These are phyloP conservation scores for Syncephalastrum racemosum DNA, from an alignment of 371 early-diverging fungal species.

Conservation along the genomic window DNA sequence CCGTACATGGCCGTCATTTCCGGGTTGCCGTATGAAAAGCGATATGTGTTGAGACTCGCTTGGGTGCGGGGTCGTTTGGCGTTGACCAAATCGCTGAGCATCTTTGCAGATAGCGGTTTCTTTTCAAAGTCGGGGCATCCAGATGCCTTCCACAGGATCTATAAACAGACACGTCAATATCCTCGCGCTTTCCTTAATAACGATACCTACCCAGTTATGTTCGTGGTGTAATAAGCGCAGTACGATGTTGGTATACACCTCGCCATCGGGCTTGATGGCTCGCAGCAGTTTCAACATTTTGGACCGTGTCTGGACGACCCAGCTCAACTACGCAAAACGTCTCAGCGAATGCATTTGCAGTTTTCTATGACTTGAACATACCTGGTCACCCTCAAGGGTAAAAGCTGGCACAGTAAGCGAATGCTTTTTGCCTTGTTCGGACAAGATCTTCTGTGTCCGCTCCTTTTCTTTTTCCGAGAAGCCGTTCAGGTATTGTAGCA, in stretches of 20 bases:
- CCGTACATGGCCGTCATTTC: constrained; percentile 38
- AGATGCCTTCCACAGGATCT: constrained; percentile 53
- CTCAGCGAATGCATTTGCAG: not conserved
- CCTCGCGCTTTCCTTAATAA: not conserved
- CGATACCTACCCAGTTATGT: constrained; percentile 38
- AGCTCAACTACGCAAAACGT: constrained; percentile 15
- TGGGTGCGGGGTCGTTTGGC: constrained; percentile 13
- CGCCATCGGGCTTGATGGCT: constrained; percentile 45
- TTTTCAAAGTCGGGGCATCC: constrained; percentile 50
- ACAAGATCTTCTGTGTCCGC: constrained; percentile 29
- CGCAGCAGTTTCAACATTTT: constrained; percentile 23
- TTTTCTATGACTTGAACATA: constrained; percentile 3
- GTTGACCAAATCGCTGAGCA: constrained; percentile 20
- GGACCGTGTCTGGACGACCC: constrained; percentile 30
- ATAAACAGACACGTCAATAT: not conserved
- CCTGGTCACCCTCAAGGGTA: constrained; percentile 35
- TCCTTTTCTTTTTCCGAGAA: constrained; percentile 40
- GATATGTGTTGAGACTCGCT: constrained; percentile 18
- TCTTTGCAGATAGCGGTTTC: constrained; percentile 23
- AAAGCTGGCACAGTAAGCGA: constrained; percentile 32
- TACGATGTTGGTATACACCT: constrained; percentile 45
- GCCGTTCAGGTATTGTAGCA: constrained; percentile 63
- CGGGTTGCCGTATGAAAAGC: constrained; percentile 34
- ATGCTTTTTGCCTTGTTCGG: constrained; percentile 33
- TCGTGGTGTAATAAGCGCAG: constrained; percentile 38